Base-by-base conservation (phyloP, 257 asterid species). In the Rubia yunnanensis region DNA sequence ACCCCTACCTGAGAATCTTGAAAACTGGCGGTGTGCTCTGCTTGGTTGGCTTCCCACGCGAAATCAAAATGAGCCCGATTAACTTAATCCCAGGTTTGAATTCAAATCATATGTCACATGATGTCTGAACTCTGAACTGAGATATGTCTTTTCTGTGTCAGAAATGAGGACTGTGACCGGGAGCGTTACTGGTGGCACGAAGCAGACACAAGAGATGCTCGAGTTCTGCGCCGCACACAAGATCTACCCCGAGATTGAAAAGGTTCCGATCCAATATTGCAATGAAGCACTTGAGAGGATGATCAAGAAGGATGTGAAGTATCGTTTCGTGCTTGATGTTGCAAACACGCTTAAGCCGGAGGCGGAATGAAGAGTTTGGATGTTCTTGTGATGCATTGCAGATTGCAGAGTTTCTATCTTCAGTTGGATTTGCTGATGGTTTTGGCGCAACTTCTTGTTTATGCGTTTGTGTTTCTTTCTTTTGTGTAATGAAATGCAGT, bases 281-380 rank as follows among this genome's bases (percentile, higher is more conserved):
- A 92, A 92, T 15, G 91, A 73, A 2, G 57, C 57, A 13, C 24
- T 87, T 5, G 88, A 89, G 75, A 83, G 97, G 82, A 52, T 92
- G 79, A 77, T 89, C 50, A 92, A 87, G 61, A 92, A 70, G 75
- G 97, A 92, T 26, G 96, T 92, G 56, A 89, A 86, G 31, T 92
- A 89, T 74, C 87, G 97, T 10, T 89, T 92, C 34, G 97, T 92
- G 69, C 81, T 92, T 49, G 99, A 92, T 79, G 74, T 92, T 49
- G 97, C 77, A 3, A 87, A 83, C 70, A 77, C 97, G 34, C 86
- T 92, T 65, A 62, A 82, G 78, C 78, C 73, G 76, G 56, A 13
- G 24, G 55, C 0, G 13, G 28, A 50, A 50, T 50, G 27, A 50
- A 7, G 48, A 15, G 54, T n/a, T 4, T 10, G 4, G 26, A 17